Percentiles rank a stretch among this genome's conserved stretches.
These are phyloP conservation scores for Coemansia sp. DNA, from an alignment of 192 early-diverging fungal species.

Conservation along the genomic window DNA sequence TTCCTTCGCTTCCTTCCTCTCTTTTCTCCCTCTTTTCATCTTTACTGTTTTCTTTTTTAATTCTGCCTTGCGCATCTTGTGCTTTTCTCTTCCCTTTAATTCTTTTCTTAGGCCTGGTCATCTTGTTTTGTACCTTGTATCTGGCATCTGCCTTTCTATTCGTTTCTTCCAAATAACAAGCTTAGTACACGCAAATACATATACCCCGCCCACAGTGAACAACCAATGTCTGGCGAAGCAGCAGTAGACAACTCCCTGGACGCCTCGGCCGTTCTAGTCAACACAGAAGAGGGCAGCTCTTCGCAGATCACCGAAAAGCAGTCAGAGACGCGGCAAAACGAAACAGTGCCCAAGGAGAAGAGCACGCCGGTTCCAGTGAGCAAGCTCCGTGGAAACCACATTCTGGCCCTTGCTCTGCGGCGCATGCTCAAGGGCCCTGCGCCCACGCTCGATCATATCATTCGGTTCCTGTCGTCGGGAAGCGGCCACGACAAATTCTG, in stretches of 20 bases:
- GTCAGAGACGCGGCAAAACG: not conserved
- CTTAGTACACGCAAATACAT: not conserved
- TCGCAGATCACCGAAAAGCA: conserved; percentile 8
- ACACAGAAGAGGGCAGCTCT: conserved; percentile 1
- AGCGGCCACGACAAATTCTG: conserved; percentile 72
- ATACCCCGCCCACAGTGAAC: not conserved
- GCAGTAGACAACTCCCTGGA: conserved; percentile 33
- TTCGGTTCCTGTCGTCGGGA: conserved; percentile 52
- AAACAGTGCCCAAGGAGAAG: not conserved
- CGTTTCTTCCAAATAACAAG: not conserved
- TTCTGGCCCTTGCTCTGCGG: conserved; percentile 40
- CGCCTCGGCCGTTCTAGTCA: conserved; percentile 36
- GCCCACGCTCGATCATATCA: conserved; percentile 64
- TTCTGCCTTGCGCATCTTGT: not conserved
- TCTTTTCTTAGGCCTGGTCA: no score
- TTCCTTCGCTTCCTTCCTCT: no score
- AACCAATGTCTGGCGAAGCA: not conserved
- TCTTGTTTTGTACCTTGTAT: not conserved
- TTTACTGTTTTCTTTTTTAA: conserved; percentile 1
- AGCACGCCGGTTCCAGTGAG: not conserved
- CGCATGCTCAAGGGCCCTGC: conserved; percentile 55
- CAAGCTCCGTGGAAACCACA: conserved; percentile 33
- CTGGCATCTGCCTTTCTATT: not conserved
- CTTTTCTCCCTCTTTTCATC: not conserved
- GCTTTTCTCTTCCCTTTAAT: no score